phyloP scores from a whole-genome alignment of 352 stramenopile genomes.

The Globisporangium paroecandrum region DNA sequence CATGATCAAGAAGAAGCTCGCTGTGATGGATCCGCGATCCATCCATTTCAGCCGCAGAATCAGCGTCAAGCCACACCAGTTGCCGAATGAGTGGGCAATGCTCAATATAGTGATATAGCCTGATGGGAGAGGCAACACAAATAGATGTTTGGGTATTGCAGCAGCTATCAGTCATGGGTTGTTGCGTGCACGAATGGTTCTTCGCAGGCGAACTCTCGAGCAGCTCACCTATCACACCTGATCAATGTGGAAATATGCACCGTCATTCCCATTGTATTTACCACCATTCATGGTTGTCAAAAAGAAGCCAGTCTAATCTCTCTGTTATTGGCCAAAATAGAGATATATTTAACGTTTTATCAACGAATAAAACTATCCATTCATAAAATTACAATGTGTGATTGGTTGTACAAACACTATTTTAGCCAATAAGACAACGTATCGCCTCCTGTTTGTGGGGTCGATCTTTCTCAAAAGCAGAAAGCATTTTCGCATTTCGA shows the following conservation, averaged over 20 bases:
- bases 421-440: not conserved
- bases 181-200: not conserved
- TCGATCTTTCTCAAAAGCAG: too few species aligned
- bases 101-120: not conserved
- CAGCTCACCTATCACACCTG: too few species aligned
- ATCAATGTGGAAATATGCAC: not conserved
- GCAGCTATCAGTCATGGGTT: not conserved
- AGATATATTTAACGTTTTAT: not conserved
- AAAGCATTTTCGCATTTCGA: too few species aligned
- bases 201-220: too few species aligned
- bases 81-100: not conserved
- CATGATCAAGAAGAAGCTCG: slow-evolving; percentile 3
- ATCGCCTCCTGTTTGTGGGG: not conserved
- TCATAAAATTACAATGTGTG: not conserved
- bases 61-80: not conserved
- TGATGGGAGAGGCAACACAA: not conserved
- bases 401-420: not conserved
- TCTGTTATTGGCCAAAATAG: not conserved
- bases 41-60: not conserved
- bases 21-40: not conserved
- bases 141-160: not conserved
- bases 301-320: not conserved
- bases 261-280: not conserved
- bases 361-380: not conserved
- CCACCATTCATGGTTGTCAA: slow-evolving; percentile 8